Base-by-base conservation (phyloP, 805 yeast species). In the Priceomyces melissophilus region DNA sequence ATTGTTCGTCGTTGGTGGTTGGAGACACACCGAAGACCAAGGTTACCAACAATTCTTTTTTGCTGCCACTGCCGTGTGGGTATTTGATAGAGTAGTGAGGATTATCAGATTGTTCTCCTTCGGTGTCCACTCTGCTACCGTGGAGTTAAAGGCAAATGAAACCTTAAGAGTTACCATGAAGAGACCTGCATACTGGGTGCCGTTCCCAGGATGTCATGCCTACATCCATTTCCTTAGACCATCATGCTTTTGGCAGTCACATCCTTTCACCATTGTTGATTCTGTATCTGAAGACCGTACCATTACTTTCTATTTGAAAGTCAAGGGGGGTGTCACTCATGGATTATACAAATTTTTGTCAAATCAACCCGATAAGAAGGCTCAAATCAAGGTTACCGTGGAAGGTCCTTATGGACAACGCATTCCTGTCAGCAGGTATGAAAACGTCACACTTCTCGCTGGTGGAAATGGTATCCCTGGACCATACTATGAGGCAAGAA, bases 1-100 rank as follows among this genome's bases (percentile, higher is more conserved):
- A 4, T 20, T 75, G 67, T 43, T 80, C 67, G 42, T 77, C 69
- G 53, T 82, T 67, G 41, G 81, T 63, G 71, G 76, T 39, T 84
- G 79, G 76, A 63, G 66, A 30, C 95, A 87, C 58, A 54, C 58
- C 43, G 36, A 37, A 25, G 52, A 57, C 50, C 63, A 50, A 40
- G 54, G 52, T 4, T 57, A 39, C 50, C 47, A 44, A 27, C 44
- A 48, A 25, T 60, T 52, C 47, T 55, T 50, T 44, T 54, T 49
- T 39, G 61, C 66, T 27, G 60, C 67, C 3, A 46, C 56, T 29
- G 66, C 67, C 7, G 52, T 65, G 5, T 68, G 73, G 73, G 59
- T 42, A 1, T 58, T 63, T 39, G 73, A 68, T 49, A 59, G 67
- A 49, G 42, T 52, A 4, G 42, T 58, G 4, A 55, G 73, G 49